Evolutionary conservation across 148 eudicot species (phyloP).

Genomic region (Nepenthes gracilis): DNA sequence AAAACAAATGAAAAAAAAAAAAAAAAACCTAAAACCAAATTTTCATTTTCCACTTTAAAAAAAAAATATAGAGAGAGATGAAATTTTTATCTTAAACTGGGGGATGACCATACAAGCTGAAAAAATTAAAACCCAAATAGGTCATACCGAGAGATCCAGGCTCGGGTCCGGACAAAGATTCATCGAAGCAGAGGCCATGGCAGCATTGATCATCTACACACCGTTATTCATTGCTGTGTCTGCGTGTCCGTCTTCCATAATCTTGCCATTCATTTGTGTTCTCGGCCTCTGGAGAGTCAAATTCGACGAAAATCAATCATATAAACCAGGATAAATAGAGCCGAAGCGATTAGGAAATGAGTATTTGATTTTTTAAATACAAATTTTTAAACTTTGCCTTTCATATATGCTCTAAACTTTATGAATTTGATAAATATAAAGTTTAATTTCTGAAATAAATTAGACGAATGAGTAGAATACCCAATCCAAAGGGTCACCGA

Average conservation of each 20-base stretch:
- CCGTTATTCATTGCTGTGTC: constrained; percentile 63
- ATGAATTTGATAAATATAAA: neutral
- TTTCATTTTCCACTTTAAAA: neutral
- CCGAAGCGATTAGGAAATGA: too few relatives aligned
- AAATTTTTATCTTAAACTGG: neutral
- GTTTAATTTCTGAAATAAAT: neutral
- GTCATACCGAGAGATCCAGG: neutral
- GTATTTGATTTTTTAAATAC: too few relatives aligned
- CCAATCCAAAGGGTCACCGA: constrained; percentile 62
- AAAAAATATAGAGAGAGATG: neutral
- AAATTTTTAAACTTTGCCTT: too few relatives aligned
- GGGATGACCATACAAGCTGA: neutral
- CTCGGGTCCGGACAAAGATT: neutral
- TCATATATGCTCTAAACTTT: too few relatives aligned
- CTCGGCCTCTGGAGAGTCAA: constrained; percentile 55
- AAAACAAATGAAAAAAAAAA: too few relatives aligned
- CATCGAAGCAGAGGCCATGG: neutral
- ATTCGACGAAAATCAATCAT: neutral
- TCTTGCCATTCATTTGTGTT: constrained; percentile 75
- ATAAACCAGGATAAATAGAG: neutral
- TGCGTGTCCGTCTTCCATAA: constrained; percentile 46
- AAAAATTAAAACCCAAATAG: neutral
- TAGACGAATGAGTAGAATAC: constrained; percentile 22
- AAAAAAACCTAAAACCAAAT: too few relatives aligned
- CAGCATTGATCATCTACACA: constrained; percentile 23